Conservation (phyloP, 306 rosid species). For the Corylus americana region DNA sequence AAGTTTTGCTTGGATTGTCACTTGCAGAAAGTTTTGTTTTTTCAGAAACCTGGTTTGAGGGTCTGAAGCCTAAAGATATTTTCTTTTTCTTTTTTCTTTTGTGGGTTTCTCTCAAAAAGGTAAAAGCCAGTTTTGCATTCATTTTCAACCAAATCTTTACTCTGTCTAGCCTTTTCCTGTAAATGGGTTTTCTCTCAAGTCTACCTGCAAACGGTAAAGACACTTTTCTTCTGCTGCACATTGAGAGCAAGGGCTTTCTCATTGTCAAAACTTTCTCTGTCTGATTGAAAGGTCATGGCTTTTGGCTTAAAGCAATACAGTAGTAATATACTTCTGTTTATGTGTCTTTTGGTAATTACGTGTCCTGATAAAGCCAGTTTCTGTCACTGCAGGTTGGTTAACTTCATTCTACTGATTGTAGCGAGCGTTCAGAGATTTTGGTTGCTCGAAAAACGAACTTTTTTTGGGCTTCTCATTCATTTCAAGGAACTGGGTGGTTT, state of each 20-base stretch:
- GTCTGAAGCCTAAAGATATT: slow-evolving; percentile 16
- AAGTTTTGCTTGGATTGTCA: slow-evolving; percentile 10
- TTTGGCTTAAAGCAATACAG: slow-evolving; percentile 8
- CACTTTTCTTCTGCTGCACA: slow-evolving; percentile 10
- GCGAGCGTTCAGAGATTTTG: slow-evolving; percentile 23
- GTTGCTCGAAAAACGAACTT: slow-evolving; percentile 20
- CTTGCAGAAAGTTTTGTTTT: neutral
- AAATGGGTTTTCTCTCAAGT: slow-evolving; percentile 10
- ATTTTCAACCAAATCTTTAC: slow-evolving; percentile 29
- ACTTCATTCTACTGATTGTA: slow-evolving; percentile 33
- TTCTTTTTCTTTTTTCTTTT: neutral
- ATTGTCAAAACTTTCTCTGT: neutral
- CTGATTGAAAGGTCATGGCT: slow-evolving; percentile 16
- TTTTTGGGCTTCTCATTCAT: slow-evolving; percentile 27
- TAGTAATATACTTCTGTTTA: slow-evolving; percentile 9
- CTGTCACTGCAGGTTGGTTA: slow-evolving; percentile 17
- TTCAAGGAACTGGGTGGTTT: slow-evolving; percentile 41
- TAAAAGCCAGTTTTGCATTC: slow-evolving; percentile 35
- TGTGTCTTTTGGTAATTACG: slow-evolving; percentile 5
- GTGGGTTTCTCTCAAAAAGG: slow-evolving; percentile 29
- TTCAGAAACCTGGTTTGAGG: neutral
- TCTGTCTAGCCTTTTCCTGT: slow-evolving; percentile 2
- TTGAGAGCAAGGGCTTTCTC: slow-evolving; percentile 5
- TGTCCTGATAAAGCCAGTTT: slow-evolving; percentile 7
- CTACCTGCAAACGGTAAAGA: slow-evolving; percentile 24